Base-by-base conservation (phyloP, 768 basidiomycete species). In the Calocera viscosa region DNA sequence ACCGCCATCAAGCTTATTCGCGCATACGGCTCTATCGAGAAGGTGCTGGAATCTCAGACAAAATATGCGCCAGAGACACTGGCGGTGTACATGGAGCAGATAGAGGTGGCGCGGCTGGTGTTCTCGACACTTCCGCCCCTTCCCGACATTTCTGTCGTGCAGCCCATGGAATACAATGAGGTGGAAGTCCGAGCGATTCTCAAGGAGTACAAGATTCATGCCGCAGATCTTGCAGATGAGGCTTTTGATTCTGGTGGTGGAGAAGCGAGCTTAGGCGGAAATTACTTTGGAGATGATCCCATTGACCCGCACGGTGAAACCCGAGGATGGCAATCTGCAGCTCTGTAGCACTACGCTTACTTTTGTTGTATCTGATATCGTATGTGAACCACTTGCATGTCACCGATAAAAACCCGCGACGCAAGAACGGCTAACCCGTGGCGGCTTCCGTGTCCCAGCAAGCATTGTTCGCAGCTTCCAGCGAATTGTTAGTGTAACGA, bases 1-100 rank as follows among this genome's bases (percentile, higher is more conserved):
- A 86, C 85, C 1, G 91, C 91, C 1, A 84, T 91, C 71, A 86
- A 85, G 70, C 83, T 89, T 69, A 90, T 95, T 64, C 82, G 81
- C 64, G 78, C 83, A 70, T 77, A 92, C 73, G 84, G 85, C 2
- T 80, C 82, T 7, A 93, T 95, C 70, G 91, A 93, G 74, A 76
- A 79, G 5, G 79, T 92, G 34, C 75, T 94, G 22, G 78, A 82
- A 68, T 72, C 68, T 22, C 78, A 82, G 71, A 77, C 74, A 5
- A 83, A 81, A 72, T 87, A 81, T 71, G 77, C 79, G 1, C 85
- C 83, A 0, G 80, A 80, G 19, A 67, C 82, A 12, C 75, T 83
- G 0, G 73, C 79, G 1, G 79, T 76, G 12, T 93, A 93, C 72
- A 75, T 93, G 1, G 79, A 80, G 1, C 84, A 90, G 71, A 82